Evolutionary conservation across 2,329 filamentous ascomycete species (phyloP).

Genomic region (Sclerotinia minor): DNA sequence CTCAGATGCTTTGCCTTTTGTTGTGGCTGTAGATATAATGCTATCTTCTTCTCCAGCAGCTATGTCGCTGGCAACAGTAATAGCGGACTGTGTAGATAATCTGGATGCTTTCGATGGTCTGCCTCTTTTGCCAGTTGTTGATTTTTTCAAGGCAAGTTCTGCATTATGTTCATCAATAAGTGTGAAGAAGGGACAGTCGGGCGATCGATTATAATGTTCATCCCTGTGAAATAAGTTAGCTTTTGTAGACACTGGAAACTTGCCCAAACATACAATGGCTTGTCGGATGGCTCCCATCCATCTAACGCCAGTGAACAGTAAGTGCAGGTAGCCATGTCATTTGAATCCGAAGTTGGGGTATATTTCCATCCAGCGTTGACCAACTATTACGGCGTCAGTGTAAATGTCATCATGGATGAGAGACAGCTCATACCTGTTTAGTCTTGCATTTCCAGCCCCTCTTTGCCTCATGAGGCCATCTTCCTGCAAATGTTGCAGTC

Average conservation of each 20-base stretch:
- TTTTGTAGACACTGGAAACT: conserved; percentile 15
- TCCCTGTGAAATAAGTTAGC: conserved; percentile 55
- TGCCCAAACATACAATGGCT: conserved; percentile 66
- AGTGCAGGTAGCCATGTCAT: conserved; percentile 87
- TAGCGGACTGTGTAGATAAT: conserved; percentile 58
- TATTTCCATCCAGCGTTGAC: conserved; percentile 93
- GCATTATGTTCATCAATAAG: conserved; percentile 59
- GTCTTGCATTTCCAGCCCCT: conserved; percentile 87
- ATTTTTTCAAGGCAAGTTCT: conserved; percentile 53
- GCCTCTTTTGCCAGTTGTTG: conserved; percentile 51
- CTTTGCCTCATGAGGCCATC: conserved; percentile 88
- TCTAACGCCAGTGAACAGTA: conserved; percentile 90
- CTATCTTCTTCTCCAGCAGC: conserved; percentile 55
- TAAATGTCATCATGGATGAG: conserved; percentile 1
- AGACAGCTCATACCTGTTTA: conserved; percentile 64
- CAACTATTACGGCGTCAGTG: conserved; percentile 57
- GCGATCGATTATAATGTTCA: conserved; percentile 79
- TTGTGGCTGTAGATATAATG: conserved; percentile 59
- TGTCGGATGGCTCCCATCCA: conserved; percentile 91
- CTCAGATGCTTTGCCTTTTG: conserved; percentile 57
- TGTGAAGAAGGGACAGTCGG: conserved; percentile 79
- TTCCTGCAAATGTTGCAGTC: conserved; percentile 76
- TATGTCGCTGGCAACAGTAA: conserved; percentile 52
- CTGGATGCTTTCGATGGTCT: conserved; percentile 70
- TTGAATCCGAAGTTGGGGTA: conserved; percentile 77